Evolutionary conservation across 139 green algal species (phyloP).

Genomic region (Coelastrella sp.): DNA sequence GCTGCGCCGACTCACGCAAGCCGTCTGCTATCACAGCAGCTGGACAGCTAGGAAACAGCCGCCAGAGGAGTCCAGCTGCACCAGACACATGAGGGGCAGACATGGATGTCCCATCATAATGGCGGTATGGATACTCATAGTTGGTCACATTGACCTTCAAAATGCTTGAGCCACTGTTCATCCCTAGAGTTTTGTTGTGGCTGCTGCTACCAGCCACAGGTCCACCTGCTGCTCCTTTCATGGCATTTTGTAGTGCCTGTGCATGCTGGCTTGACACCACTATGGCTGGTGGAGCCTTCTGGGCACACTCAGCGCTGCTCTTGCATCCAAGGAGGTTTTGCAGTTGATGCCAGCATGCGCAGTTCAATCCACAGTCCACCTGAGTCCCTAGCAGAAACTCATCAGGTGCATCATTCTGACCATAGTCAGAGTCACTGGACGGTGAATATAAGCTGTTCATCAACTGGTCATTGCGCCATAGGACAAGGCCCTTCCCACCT

Average conservation of each 20-base stretch:
- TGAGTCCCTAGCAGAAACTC: conserved; percentile 26
- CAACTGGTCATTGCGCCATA: conserved; percentile 4
- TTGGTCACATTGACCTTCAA: conserved; percentile 6
- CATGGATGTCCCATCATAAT: conserved; percentile 47
- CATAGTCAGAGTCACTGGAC: not conserved
- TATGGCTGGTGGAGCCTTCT: not conserved
- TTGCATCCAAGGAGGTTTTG: not conserved
- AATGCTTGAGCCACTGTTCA: not conserved
- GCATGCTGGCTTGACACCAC: conserved; percentile 25
- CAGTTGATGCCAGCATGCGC: conserved; percentile 32
- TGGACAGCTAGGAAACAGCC: conserved; percentile 16
- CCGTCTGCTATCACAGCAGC: conserved; percentile 11
- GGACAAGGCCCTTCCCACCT: conserved; percentile 31
- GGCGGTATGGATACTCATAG: conserved; percentile 31
- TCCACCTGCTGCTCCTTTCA: not conserved
- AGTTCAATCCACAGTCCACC: conserved; percentile 33
- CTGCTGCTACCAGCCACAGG: not conserved
- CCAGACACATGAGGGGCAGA: conserved; percentile 39
- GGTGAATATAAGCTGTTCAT: not conserved
- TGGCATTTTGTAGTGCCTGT: not conserved
- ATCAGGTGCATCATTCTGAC: not conserved
- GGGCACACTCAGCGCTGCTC: not conserved
- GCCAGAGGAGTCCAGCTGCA: conserved; percentile 35
- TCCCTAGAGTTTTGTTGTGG: not conserved
- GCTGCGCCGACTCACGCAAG: conserved; percentile 10